Percentiles rank a stretch among this genome's conserved stretches.
phyloP scores from a whole-genome alignment of 768 basidiomycete species.

The Tylopilus felleus region DNA sequence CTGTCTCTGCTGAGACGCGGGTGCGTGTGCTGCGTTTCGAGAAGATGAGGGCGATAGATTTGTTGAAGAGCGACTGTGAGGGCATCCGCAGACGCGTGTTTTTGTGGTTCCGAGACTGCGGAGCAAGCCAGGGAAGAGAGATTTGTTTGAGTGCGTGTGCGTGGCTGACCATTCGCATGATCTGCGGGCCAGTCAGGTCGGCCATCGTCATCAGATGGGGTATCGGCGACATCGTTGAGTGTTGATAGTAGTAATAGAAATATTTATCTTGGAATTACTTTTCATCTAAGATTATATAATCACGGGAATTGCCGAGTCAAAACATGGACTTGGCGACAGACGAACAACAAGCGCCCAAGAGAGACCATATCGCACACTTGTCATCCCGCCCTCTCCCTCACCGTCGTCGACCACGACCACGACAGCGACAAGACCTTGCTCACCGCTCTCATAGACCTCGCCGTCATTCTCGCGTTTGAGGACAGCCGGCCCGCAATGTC shows the following conservation, averaged over 20 bases:
- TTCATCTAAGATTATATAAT: conserved; percentile 6
- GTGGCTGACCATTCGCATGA: conserved; percentile 60
- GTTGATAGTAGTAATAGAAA: no score
- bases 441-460: background rate
- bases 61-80: conserved; percentile 72
- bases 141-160: conserved; percentile 61
- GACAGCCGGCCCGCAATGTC: conserved; percentile 18
- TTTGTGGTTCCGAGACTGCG: conserved; percentile 37
- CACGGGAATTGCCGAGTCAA: conserved; percentile 10
- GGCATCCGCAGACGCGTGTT: conserved; percentile 51
- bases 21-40: conserved; percentile 94
- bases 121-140: conserved; percentile 65
- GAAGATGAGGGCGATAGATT: conserved; percentile 87
- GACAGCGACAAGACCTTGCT: background rate
- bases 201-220: conserved; percentile 88
- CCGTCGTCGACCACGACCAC: conserved; percentile 9
- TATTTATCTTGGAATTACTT: no score
- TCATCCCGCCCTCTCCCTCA: conserved; percentile 1
- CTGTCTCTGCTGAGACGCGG: conserved; percentile 83
- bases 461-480: conserved; percentile 4
- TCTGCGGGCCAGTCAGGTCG: conserved; percentile 76
- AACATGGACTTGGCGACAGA: no score
- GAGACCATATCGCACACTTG: conserved; percentile 1
- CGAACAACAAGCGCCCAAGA: conserved; percentile 15
- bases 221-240: conserved; percentile 26